Percentiles rank a stretch among this genome's conserved stretches.
These are phyloP conservation scores for Podospora pseudopauciseta DNA, from an alignment of 495 filamentous ascomycete species.

Conservation along the genomic window DNA sequence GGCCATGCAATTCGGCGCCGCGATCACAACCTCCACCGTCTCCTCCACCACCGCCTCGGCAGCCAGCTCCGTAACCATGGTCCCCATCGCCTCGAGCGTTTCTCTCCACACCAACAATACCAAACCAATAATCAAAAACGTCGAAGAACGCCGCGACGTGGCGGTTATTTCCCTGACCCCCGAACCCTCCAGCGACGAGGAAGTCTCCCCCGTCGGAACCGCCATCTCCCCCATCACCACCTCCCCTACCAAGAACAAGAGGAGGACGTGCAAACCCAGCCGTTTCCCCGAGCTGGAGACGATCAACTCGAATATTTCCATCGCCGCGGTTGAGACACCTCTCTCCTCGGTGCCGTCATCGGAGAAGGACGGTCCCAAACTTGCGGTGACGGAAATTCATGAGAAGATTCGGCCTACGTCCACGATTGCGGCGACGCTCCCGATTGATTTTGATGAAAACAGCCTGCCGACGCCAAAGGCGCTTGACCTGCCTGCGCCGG, in stretches of 20 bases:
- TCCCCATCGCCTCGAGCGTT: slow-evolving; percentile 18
- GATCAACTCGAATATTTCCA: slow-evolving; percentile 25
- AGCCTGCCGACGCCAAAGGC: slow-evolving; percentile 18
- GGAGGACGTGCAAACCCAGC: slow-evolving; percentile 16
- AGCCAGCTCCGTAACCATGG: slow-evolving; percentile 22
- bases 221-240: not conserved
- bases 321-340: slow-evolving; percentile 9
- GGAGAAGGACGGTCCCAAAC: not conserved
- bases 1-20: slow-evolving; percentile 23
- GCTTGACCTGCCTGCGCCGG: slow-evolving; percentile 6
- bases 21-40: slow-evolving; percentile 13
- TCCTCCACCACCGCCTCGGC: slow-evolving; percentile 20
- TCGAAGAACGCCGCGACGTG: not conserved
- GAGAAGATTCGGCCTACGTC: slow-evolving; percentile 15
- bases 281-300: slow-evolving; percentile 26
- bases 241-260: slow-evolving; percentile 9
- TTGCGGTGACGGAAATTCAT: not conserved
- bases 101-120: slow-evolving; percentile 10
- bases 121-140: slow-evolving; percentile 6
- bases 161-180: slow-evolving; percentile 1
- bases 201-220: not conserved
- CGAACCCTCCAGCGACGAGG: slow-evolving; percentile 8
- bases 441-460: slow-evolving; percentile 22
- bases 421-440: slow-evolving; percentile 11
- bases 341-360: not conserved